Base-by-base conservation (phyloP, 1,284 basidiomycete species). In the Malassezia sympodialis region DNA sequence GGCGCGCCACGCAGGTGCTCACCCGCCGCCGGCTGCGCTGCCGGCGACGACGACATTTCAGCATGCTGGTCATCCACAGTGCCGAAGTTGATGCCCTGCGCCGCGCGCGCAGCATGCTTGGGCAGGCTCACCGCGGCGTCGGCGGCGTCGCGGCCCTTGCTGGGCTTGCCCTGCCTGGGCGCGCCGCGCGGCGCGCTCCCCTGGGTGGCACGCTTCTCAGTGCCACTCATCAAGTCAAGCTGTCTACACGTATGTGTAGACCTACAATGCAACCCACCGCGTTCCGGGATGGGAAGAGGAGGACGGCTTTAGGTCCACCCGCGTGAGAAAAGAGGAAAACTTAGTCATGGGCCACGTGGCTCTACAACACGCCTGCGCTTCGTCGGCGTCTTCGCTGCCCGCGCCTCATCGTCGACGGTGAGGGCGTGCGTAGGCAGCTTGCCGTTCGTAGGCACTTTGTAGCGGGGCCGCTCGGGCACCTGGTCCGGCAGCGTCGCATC, bases 51-150 rank as follows among this genome's bases (percentile, higher is more conserved):
- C 2, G 76, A 76, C 21, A 76, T 65, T 34, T 65, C 65, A 4
- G 76, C 72, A 60, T 72, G 68, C 49, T 75, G 62, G 63, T 77
- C 76, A 50, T 71, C 68, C 12, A 76, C 69, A 5, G 72, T 76
- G 58, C 76, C 76, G 58, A 77, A 77, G 50, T 74, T 72, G 63
- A 77, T 74, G 53, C 69, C 67, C n/a, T 58, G 58, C 30, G 47
- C 31, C 21, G 52, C 45, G 28, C 45, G 56, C 8, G 47, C 51
- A 19, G 49, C 50, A 24, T 58, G 45, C 48, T 56, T 51, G 15
- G 51, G 31, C 39, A 46, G 51, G 47, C 51, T 49, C 56, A 53
- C 44, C 47, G 44, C 21, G 34, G 40, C 41, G 46, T 48, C 43
- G 46, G 54, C 48, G 53, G 58, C 46, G 51, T 57, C 34, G 44